Base-by-base conservation (phyloP, 1,284 basidiomycete species). In the Puccinia coronata region DNA sequence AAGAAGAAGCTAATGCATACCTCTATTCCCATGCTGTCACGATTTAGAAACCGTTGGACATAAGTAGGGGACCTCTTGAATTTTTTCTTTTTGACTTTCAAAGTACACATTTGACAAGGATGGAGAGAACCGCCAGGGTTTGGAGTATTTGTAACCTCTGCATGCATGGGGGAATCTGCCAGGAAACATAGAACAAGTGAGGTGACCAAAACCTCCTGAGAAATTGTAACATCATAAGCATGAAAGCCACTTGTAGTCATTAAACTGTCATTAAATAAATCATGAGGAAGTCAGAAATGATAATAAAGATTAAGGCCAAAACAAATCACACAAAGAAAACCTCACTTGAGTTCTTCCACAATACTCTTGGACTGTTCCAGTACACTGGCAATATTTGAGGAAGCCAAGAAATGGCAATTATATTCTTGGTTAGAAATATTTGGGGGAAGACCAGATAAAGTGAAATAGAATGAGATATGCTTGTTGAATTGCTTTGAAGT, bases 281-380 rank as follows among this genome's bases (percentile, higher is more conserved):
- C n/a, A 53, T 43, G 8, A 43, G 8, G 20, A 11, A 47, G 43
- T 43, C 6, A 43, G 43, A 43, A 43, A 8, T 4, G 18, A 51
- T 11, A 43, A 16, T 6, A 51, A 11, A 51, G 18, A 51, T 51
- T 20, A 16, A 20, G 23, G 23, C 9, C 43, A 47, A 47, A 8
- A 8, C 9, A 16, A 16, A 8, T 16, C 43, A 8, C 8, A 16
- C 8, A 47, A 47, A 36, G 16, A 9, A 23, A 67, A n/a, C n/a
- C 81, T 53, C 82, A 86, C 86, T 84, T 76, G 6, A 87, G 72
- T 59, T 87, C 85, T 88, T 88, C 0, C 88, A 75, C 53, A 6
- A 75, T 20, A 8, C 25, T 11, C 28, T 75, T 49, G 8, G 20
- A 51, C 31, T 41, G 14, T 43, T 61, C 73, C 39, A 59, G 16